Percentiles rank a stretch among this genome's conserved stretches.
Evolutionary conservation across 169 alveolate genomes (phyloP).

Genomic region (Plasmodium relictum): DNA sequence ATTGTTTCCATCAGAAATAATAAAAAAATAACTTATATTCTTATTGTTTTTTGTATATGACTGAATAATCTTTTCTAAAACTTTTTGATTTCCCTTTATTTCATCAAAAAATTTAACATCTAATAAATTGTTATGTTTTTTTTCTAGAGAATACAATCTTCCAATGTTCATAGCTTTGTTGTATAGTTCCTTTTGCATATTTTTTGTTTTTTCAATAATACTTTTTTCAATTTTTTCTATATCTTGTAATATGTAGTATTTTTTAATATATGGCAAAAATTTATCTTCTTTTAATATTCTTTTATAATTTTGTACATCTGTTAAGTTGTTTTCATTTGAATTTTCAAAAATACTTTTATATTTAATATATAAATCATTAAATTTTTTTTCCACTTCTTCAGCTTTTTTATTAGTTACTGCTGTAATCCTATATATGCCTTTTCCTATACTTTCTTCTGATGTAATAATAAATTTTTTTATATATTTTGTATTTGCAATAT

Average conservation of each 20-base stretch:
- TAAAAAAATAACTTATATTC: slow-evolving; percentile 53
- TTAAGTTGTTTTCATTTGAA: slow-evolving; percentile 78
- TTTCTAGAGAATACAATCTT: slow-evolving; percentile 42
- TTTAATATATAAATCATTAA: slow-evolving; percentile 78
- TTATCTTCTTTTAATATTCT: slow-evolving; percentile 75
- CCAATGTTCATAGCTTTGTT: slow-evolving; percentile 63
- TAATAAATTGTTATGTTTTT: slow-evolving; percentile 32
- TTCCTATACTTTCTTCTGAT: slow-evolving; percentile 93
- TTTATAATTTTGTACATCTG: slow-evolving; percentile 69
- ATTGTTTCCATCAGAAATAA: slow-evolving; percentile 52
- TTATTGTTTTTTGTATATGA: slow-evolving; percentile 57
- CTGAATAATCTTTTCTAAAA: slow-evolving; percentile 68
- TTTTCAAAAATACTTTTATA: slow-evolving; percentile 79
- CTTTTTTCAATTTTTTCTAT: slow-evolving; percentile 64
- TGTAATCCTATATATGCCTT: slow-evolving; percentile 92
- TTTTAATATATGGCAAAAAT: slow-evolving; percentile 68
- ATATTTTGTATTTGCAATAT: slow-evolving; percentile 86
- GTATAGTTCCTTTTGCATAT: slow-evolving; percentile 64
- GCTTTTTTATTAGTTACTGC: slow-evolving; percentile 91
- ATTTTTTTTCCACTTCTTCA: slow-evolving; percentile 79
- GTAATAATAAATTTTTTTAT: slow-evolving; percentile 83
- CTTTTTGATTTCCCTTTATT: slow-evolving; percentile 72
- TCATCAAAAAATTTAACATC: slow-evolving; percentile 69
- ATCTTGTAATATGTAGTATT: slow-evolving; percentile 35
- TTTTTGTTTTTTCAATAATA: slow-evolving; percentile 66